A percentile compares a stretch with the other conserved stretches of the same genome.
Conservation (phyloP, 2,329 filamentous ascomycete genomes). For the Coniella lustricola region DNA sequence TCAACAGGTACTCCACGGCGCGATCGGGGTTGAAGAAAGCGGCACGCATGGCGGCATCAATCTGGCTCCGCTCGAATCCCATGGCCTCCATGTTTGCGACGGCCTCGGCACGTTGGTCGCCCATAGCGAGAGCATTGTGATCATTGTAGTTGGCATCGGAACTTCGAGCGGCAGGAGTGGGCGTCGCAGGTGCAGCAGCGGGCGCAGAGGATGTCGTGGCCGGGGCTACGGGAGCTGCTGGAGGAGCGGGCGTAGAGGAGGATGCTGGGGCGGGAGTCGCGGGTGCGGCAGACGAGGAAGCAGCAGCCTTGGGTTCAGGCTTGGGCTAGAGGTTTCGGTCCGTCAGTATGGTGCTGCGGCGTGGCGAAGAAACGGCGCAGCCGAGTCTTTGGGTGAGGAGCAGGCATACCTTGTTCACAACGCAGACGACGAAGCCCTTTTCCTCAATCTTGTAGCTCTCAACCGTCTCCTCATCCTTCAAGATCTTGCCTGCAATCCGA, state of each 20-base stretch:
- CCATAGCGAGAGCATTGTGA: slow-evolving; percentile 78
- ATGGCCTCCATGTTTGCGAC: slow-evolving; percentile 94
- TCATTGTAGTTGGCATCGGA: slow-evolving; percentile 51
- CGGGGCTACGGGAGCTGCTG: slow-evolving; percentile 42
- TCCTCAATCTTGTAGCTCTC: slow-evolving; percentile 98
- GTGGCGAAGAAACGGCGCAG: slow-evolving; percentile 5
- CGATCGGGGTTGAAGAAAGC: slow-evolving; percentile 96
- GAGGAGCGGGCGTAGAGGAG: slow-evolving; percentile 40
- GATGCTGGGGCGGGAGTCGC: slow-evolving; percentile 54
- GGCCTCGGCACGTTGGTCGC: slow-evolving; percentile 71
- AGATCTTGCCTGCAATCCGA: slow-evolving; percentile 76
- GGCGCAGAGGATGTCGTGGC: slow-evolving; percentile 37
- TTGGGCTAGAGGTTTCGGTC: slow-evolving; percentile 55
- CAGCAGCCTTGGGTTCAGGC: slow-evolving; percentile 43
- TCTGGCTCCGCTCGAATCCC: slow-evolving; percentile 85
- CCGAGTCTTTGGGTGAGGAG: neutral
- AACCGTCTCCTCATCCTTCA: slow-evolving; percentile 95
- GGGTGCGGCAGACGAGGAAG: slow-evolving; percentile 49
- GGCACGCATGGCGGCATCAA: slow-evolving; percentile 89
- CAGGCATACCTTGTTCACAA: slow-evolving; percentile 79
- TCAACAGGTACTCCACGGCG: slow-evolving; percentile 92
- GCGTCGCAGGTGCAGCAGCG: slow-evolving; percentile 41
- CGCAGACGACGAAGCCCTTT: slow-evolving; percentile 98
- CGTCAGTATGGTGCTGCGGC: slow-evolving; percentile 9
- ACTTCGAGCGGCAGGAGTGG: slow-evolving; percentile 40